Percentiles rank a stretch among this genome's conserved stretches.
Evolutionary conservation across 1,139 yeast genomes (phyloP).

Genomic region (Komagataea norvegica): DNA sequence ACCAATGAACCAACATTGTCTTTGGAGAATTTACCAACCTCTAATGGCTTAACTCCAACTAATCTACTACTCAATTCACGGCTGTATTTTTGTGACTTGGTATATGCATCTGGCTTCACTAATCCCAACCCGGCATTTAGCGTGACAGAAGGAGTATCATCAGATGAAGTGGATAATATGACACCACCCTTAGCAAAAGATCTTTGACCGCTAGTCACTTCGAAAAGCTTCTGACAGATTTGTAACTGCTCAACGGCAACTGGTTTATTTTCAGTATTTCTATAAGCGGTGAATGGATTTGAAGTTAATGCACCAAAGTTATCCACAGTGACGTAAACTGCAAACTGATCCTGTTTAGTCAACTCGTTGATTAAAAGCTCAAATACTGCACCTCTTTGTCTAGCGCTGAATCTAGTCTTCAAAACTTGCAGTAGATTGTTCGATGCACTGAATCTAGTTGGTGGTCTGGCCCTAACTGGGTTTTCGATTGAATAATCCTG

Average conservation of each 20-base stretch:
- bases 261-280: constrained; percentile 50
- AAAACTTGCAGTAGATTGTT: constrained; percentile 43
- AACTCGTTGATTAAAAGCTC: constrained; percentile 54
- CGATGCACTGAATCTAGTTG: constrained; percentile 35
- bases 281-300: constrained; percentile 54
- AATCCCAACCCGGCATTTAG: constrained; percentile 57
- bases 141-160: constrained; percentile 45
- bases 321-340: constrained; percentile 71
- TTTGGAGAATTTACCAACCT: constrained; percentile 47
- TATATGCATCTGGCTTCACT: constrained; percentile 53
- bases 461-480: constrained; percentile 34
- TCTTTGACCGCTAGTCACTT: constrained; percentile 51
- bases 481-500: constrained; percentile 37
- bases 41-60: constrained; percentile 41
- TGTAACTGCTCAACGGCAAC: constrained; percentile 65
- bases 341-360: constrained; percentile 36
- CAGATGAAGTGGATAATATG: constrained; percentile 56
- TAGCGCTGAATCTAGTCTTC: constrained; percentile 31
- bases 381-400: constrained; percentile 40
- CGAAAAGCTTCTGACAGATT: constrained; percentile 55
- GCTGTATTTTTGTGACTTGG: constrained; percentile 48
- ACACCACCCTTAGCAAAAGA: constrained; percentile 57
- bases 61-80: constrained; percentile 46
- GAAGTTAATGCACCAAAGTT: constrained; percentile 65
- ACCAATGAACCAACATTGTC: constrained; percentile 53